Base-by-base conservation (phyloP, 495 filamentous ascomycete genomes). In the Pseudomonodictys pantanalensis region DNA sequence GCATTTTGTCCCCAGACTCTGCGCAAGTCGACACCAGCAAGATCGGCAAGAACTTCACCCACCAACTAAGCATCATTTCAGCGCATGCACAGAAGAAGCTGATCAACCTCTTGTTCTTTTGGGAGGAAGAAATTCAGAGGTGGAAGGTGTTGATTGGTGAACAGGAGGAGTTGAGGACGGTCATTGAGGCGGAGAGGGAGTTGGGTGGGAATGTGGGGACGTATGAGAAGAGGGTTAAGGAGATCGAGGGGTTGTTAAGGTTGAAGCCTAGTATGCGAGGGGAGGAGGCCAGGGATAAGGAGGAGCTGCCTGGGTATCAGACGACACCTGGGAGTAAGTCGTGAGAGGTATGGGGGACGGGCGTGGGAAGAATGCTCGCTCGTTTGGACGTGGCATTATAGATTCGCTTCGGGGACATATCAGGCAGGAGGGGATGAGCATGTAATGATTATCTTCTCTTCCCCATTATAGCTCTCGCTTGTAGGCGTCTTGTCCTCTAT, bases 51-150 rank as follows among this genome's bases (percentile, higher is more conserved):
- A 30, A 58, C 5, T 68, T 73, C 45, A 49, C 67, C 11, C 56
- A 58, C 58, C 69, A 71, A 25, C 41, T 69, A 8, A 30, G 64
- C 0, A 45, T 49, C 2, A 67, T 73, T 43, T 58, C 52, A 24
- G 55, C 62, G 7, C 67, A 69, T 47, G 64, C 64, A 22, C 70
- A 73, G 53, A 52, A 68, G 35, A 71, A 68, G 46, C 42, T 73
- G 18, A 58, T 73, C 12, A 63, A 63, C 10, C 18, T 73, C 58
- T 41, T 73, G 33, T 71, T 73, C 56, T 71, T 71, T 39, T 73
- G 70, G 70, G 70, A 73, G 53, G 70, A 73, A 44, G 70, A 73
- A 51, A 66, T 64, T 51, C 60, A 57, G 52, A 43, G 70, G 26
- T 68, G 62, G 64, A 62, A 55, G 23, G 22, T 69, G 49, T 57